Conservation (phyloP, 306 rosid genomes). For the Begonia peltatifolia region DNA sequence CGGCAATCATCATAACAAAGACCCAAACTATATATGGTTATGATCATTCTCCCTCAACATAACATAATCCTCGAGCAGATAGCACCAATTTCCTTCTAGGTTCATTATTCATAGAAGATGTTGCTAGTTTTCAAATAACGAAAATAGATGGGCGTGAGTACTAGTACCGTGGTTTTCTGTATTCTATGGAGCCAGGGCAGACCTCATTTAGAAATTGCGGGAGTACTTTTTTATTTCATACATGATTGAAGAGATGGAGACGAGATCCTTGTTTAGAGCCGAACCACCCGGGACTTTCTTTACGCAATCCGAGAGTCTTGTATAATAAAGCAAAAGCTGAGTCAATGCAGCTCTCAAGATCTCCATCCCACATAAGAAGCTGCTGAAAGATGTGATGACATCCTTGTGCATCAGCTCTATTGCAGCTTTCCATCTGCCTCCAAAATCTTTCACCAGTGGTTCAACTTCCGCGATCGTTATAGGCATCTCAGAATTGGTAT, state of each 20-base stretch:
- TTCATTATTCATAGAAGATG: no score
- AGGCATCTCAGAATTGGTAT: slow-evolving; percentile 47
- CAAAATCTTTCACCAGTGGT: slow-evolving; percentile 95
- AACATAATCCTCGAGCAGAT: no score
- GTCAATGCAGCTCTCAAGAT: slow-evolving; percentile 78
- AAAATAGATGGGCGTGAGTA: no score
- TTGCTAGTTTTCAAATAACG: no score
- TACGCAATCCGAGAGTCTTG: slow-evolving; percentile 85
- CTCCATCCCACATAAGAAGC: slow-evolving; percentile 96
- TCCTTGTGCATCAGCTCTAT: slow-evolving; percentile 99
- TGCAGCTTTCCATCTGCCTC: slow-evolving; percentile 89
- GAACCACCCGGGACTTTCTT: slow-evolving; percentile 72
- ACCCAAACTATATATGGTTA: no score
- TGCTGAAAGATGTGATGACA: slow-evolving; percentile 96
- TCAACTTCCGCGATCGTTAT: slow-evolving; percentile 62
- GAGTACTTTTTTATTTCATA: slow-evolving; percentile 91
- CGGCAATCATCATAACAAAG: no score
- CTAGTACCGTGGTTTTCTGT: no score
- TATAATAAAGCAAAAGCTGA: slow-evolving; percentile 78
- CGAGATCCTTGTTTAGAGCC: slow-evolving; percentile 79
- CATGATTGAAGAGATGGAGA: slow-evolving; percentile 81
- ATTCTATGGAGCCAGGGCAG: no score
- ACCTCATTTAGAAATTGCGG: slow-evolving; percentile 52
- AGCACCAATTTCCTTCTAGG: no score
- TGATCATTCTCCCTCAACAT: no score